Evolutionary conservation across 2,329 filamentous ascomycete genomes (phyloP).

Genomic region (Diaporthe sp.): DNA sequence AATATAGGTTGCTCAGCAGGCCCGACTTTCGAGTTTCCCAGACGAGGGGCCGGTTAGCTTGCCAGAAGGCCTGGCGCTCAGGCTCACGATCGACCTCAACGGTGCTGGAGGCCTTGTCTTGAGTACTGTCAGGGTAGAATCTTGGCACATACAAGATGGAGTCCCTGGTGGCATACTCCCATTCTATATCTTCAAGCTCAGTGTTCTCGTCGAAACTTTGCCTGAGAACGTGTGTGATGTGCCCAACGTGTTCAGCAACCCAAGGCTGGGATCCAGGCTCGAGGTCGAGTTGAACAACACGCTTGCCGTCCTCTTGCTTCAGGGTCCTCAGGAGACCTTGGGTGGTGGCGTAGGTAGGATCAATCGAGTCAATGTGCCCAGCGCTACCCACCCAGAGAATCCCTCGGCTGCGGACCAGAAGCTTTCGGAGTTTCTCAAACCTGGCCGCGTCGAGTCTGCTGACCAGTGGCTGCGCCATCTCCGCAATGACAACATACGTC

Average conservation of each 20-base stretch:
- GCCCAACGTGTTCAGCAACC: neutral
- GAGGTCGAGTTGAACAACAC: neutral
- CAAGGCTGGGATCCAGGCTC: neutral
- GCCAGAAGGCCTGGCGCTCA: neutral
- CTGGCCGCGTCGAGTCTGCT: neutral
- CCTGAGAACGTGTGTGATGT: neutral
- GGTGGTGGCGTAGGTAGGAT: neutral
- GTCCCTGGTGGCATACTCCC: neutral
- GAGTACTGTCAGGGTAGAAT: neutral
- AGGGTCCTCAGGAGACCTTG: neutral
- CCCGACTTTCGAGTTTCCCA: neutral
- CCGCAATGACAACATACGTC: too few relatives aligned
- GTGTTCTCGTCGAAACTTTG: neutral
- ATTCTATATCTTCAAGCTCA: neutral
- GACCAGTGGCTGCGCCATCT: neutral
- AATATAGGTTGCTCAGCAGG: neutral
- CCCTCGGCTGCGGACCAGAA: neutral
- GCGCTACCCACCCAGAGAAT: neutral
- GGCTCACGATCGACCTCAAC: neutral
- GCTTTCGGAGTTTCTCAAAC: neutral
- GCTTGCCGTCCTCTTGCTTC: neutral
- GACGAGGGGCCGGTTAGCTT: neutral
- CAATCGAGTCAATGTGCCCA: neutral
- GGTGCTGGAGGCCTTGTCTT: neutral
- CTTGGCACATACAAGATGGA: neutral